A percentile compares a stretch with the other conserved stretches of the same genome.
Evolutionary conservation across 495 filamentous ascomycete species (phyloP).

Genomic region (Viridothelium virens): DNA sequence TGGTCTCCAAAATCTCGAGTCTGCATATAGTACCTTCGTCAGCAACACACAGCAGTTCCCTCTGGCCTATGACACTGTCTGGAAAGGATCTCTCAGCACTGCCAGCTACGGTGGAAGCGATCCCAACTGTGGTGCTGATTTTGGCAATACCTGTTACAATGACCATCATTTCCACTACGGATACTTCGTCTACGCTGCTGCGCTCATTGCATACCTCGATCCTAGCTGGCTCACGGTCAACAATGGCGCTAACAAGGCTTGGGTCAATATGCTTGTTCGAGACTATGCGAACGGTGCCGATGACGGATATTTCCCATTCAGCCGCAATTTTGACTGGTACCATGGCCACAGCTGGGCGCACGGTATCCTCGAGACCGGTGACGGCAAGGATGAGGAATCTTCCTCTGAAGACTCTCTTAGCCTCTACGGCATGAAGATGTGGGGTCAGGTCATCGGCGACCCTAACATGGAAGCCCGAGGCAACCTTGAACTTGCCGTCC

Average conservation of each 20-base stretch:
- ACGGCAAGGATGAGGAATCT: constrained; percentile 90
- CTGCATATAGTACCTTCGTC: constrained; percentile 66
- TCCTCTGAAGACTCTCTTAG: constrained; percentile 85
- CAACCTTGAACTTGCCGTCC: constrained; percentile 74
- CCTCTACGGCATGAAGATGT: constrained; percentile 82
- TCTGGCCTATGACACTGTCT: constrained; percentile 55
- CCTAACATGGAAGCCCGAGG: constrained; percentile 75
- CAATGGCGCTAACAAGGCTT: constrained; percentile 56
- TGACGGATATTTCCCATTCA: constrained; percentile 77
- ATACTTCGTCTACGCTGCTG: constrained; percentile 85
- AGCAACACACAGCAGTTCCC: constrained; percentile 70
- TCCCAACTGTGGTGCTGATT: constrained; percentile 42
- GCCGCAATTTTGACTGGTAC: constrained; percentile 86
- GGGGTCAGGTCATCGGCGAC: constrained; percentile 71
- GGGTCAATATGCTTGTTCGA: constrained; percentile 58
- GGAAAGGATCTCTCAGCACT: constrained; percentile 79
- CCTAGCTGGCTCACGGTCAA: constrained; percentile 54
- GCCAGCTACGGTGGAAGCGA: constrained; percentile 54
- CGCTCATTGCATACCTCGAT: constrained; percentile 76
- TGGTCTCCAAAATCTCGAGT: constrained; percentile 62
- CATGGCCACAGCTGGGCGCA: constrained; percentile 95
- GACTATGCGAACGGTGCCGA: constrained; percentile 58
- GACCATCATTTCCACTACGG: constrained; percentile 94
- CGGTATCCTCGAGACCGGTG: constrained; percentile 81
- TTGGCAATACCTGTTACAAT: constrained; percentile 82